Conservation (phyloP, 2,329 filamentous ascomycete genomes). For the Aspergillus unguis region DNA sequence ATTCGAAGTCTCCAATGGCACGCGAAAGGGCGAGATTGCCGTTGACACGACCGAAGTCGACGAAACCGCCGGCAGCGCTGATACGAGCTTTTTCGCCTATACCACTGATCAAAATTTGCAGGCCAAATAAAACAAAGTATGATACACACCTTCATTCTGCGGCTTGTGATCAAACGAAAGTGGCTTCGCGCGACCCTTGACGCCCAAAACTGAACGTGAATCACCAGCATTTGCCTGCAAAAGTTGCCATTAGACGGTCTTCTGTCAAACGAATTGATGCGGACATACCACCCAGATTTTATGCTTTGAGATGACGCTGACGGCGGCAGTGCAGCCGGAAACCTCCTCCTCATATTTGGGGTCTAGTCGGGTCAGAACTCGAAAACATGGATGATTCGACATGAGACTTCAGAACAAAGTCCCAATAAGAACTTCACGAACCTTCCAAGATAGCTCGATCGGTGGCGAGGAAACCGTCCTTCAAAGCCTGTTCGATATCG, state of each 20-base stretch:
- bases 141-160: slow-evolving; percentile 78
- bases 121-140: not conserved
- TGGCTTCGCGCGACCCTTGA: slow-evolving; percentile 95
- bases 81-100: slow-evolving; percentile 93
- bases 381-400: not conserved
- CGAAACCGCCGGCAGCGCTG: slow-evolving; percentile 90
- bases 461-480: slow-evolving; percentile 94
- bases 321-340: slow-evolving; percentile 94
- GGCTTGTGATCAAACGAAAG: slow-evolving; percentile 99
- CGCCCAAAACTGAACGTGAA: slow-evolving; percentile 88
- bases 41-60: slow-evolving; percentile 97
- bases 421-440: slow-evolving; percentile 46
- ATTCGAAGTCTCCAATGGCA: slow-evolving; percentile 98
- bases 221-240: slow-evolving; percentile 90
- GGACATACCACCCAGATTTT: slow-evolving; percentile 90
- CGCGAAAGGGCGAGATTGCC: slow-evolving; percentile 95
- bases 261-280: not conserved
- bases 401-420: not conserved
- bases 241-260: slow-evolving; percentile 23
- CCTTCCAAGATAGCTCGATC: slow-evolving; percentile 94
- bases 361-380: slow-evolving; percentile 55
- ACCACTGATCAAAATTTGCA: slow-evolving; percentile 13
- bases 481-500: slow-evolving; percentile 91
- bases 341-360: slow-evolving; percentile 97
- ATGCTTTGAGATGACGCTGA: slow-evolving; percentile 80